Evolutionary conservation across 306 rosid species (phyloP), one percentile per base, ranked within the genome.

Genomic region (Cajanus cajan): DNA sequence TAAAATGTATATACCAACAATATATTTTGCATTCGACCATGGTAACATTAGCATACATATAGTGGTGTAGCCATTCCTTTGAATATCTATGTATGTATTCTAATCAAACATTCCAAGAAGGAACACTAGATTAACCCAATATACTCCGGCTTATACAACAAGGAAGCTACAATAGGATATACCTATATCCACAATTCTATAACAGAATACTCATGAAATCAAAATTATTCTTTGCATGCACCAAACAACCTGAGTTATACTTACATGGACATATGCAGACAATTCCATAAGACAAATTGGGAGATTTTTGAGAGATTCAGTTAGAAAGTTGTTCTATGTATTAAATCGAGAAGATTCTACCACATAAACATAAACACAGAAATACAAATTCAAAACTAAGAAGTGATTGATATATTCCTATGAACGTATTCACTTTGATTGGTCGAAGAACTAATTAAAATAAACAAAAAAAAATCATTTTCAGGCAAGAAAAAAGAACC

Each of bases 121-220:
- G 68, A 73, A 44, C 19, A 70, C 11, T 13, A 36, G 68, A 62
- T 58, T 74, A 70, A 5, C 40, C 25, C 66, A 55, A 16, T 71
- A 19, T 45, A 57, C 50, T 66, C 62, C n/a, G 63, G 4, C 73
- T 50, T 67, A 65, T 43, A 47, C 61, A 21, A n/a, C 39, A 66
- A 81, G 62, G 52, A 22, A 34, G 66, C 62, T 76, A 22, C 36
- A 73, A 43, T 21, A 54, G 39, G 68, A 81, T 43, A 71, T 22
- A 33, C 45, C 15, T 57, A 71, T 62, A 75, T 34, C 74, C 31
- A 5, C 22, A 36, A 24, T 22, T 69, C 68, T 48, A 25, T 4
- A 41, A 7, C 31, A 68, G 24, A 82, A 59, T 40, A 82, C 51
- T 62, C 73, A 11, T 73, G 59, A 44, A 71, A 40, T 62, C 48